phyloP scores from a whole-genome alignment of 805 yeast species.

The Kodamaea neixiangensis region DNA sequence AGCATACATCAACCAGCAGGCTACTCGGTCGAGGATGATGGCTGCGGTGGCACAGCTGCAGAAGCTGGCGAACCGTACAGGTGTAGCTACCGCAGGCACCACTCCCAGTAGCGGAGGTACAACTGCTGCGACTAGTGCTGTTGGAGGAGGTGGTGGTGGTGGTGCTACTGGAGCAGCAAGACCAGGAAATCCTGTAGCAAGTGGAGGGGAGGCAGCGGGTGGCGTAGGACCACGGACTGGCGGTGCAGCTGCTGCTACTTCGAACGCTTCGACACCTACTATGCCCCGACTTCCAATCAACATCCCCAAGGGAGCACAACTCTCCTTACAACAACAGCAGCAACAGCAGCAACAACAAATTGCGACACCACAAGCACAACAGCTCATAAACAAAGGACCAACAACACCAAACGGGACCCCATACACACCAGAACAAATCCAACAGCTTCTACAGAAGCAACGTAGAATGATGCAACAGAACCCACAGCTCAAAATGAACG shows the following conservation, averaged over 20 bases:
- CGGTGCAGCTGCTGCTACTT: neutral
- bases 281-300: neutral
- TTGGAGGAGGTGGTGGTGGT: neutral
- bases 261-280: neutral
- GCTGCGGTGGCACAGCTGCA: slow-evolving; percentile 43
- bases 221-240: neutral
- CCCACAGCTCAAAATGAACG: slow-evolving; percentile 8
- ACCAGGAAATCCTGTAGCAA: neutral
- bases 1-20: slow-evolving; percentile 54
- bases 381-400: slow-evolving; percentile 30
- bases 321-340: slow-evolving; percentile 5
- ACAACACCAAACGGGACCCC: slow-evolving; percentile 58
- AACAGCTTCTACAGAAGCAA: slow-evolving; percentile 56
- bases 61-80: slow-evolving; percentile 9
- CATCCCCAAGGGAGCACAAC: neutral
- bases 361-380: slow-evolving; percentile 14
- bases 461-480: slow-evolving; percentile 46
- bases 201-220: neutral
- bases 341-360: neutral
- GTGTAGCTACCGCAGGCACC: neutral
- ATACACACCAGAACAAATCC: slow-evolving; percentile 61
- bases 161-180: neutral
- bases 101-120: neutral
- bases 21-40: slow-evolving; percentile 43
- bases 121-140: neutral